A percentile compares a stretch with the other conserved stretches of the same genome.
Conservation (phyloP, 306 rosid genomes). For the Argentina anserina region DNA sequence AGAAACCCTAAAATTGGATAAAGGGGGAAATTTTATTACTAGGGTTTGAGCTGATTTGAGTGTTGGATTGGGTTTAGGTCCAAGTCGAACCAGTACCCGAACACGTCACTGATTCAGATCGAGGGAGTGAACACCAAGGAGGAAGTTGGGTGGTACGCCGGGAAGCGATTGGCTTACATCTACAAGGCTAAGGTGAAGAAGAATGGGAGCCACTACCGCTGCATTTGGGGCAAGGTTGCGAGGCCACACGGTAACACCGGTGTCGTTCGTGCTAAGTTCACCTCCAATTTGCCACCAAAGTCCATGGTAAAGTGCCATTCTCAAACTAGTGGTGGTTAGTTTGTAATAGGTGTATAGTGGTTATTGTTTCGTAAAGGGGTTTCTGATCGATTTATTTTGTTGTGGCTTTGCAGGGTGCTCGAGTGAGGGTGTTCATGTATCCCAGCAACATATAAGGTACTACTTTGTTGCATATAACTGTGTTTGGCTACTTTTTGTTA, state of each 20-base stretch:
- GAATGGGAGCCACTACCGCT: constrained; percentile 75
- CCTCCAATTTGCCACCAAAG: constrained; percentile 82
- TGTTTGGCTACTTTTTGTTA: background rate
- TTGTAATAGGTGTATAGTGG: background rate
- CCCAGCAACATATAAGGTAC: constrained; percentile 86
- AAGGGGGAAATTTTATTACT: background rate
- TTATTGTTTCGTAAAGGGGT: background rate
- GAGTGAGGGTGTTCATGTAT: constrained; percentile 85
- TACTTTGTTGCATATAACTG: background rate
- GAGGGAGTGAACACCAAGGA: constrained; percentile 96
- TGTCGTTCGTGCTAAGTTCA: constrained; percentile 85
- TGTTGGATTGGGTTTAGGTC: constrained; percentile 46
- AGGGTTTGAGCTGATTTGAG: background rate
- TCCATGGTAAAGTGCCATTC: constrained; percentile 55
- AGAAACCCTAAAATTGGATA: background rate
- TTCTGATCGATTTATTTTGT: constrained; percentile 12
- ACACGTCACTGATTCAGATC: constrained; percentile 71
- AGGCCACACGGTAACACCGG: constrained; percentile 97
- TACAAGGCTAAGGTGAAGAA: constrained; percentile 93
- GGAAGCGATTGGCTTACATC: constrained; percentile 81
- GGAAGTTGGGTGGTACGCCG: constrained; percentile 83
- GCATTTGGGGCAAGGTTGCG: constrained; percentile 88
- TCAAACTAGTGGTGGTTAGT: background rate
- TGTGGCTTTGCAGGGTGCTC: constrained; percentile 57
- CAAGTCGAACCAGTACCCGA: constrained; percentile 90